Percentiles rank a stretch among this genome's conserved stretches.
phyloP scores from a whole-genome alignment of 2,329 filamentous ascomycete genomes.

The Stagonosporopsis tanaceti region DNA sequence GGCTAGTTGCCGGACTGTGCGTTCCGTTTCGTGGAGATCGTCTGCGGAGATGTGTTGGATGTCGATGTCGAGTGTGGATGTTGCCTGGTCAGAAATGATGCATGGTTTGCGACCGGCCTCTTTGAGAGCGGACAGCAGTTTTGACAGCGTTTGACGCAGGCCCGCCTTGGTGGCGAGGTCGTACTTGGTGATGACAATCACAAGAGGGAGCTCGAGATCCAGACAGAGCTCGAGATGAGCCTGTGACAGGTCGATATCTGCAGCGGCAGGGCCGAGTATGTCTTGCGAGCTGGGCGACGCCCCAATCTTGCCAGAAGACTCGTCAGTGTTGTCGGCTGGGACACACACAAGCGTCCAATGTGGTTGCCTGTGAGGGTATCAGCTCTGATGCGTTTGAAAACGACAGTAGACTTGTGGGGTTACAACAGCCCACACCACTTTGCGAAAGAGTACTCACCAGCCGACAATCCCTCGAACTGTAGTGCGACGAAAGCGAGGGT shows the following conservation, averaged over 20 bases:
- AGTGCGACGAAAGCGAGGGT: conserved; percentile 87
- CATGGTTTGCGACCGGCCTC: conserved; percentile 75
- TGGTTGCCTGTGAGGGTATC: conserved; percentile 62
- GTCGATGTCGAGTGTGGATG: conserved; percentile 44
- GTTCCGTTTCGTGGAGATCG: conserved; percentile 67
- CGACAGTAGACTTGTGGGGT: background rate
- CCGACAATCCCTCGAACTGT: conserved; percentile 89
- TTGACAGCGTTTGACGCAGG: conserved; percentile 74
- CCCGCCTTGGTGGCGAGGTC: conserved; percentile 80
- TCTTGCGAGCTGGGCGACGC: conserved; percentile 62
- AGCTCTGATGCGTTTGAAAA: background rate
- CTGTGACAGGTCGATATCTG: conserved; percentile 74
- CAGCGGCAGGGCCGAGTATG: conserved; percentile 58
- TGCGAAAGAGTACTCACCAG: conserved; percentile 61
- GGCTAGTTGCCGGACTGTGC: conserved; percentile 61
- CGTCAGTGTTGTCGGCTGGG: conserved; percentile 75
- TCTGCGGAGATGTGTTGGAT: conserved; percentile 64
- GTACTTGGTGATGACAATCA: conserved; percentile 88
- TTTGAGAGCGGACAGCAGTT: conserved; percentile 80
- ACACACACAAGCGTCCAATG: conserved; percentile 93
- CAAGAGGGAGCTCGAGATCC: conserved; percentile 77
- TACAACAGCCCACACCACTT: too few species aligned
- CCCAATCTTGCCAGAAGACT: conserved; percentile 50
- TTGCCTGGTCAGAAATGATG: conserved; percentile 62
- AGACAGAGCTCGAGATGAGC: conserved; percentile 87